phyloP scores from a whole-genome alignment of 768 basidiomycete species.

The Rhodotorula babjevae region DNA sequence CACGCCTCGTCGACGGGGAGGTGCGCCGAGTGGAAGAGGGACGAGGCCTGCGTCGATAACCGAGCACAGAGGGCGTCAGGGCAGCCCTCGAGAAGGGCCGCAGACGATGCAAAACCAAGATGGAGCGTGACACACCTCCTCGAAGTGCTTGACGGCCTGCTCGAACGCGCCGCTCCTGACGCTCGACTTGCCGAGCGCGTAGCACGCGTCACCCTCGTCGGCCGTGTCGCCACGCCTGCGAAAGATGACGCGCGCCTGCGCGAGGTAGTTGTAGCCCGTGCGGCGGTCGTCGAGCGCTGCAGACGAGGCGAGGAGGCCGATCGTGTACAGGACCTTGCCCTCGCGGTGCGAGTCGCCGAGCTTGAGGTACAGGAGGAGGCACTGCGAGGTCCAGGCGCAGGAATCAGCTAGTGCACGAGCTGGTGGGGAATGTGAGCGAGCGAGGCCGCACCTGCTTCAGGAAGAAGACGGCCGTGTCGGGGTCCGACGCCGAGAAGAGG shows the following conservation, averaged over 20 bases:
- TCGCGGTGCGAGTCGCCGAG: slow-evolving; percentile 10
- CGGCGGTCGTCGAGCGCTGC: background rate
- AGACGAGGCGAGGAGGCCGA: background rate
- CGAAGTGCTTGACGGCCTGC: slow-evolving; percentile 16
- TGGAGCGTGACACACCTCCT: slow-evolving; percentile 7
- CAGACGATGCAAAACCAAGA: no score
- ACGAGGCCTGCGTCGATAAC: background rate
- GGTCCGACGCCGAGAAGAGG: slow-evolving; percentile 3
- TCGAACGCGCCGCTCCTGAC: background rate
- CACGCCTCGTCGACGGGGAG: slow-evolving; percentile 12
- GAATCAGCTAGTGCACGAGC: background rate
- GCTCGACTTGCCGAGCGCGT: slow-evolving; percentile 24
- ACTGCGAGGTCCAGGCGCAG: background rate
- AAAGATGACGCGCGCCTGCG: slow-evolving; percentile 14
- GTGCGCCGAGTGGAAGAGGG: background rate
- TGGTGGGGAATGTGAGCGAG: background rate
- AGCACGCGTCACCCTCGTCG: slow-evolving; percentile 1
- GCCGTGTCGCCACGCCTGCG: background rate
- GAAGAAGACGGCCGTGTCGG: slow-evolving; percentile 1
- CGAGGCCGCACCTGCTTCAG: slow-evolving; percentile 10
- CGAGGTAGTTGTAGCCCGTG: background rate
- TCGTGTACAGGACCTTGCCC: slow-evolving; percentile 8
- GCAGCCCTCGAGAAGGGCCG: background rate
- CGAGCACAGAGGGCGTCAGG: background rate
- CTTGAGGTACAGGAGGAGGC: slow-evolving; percentile 24